Percentiles rank a stretch among this genome's conserved stretches.
Evolutionary conservation across 768 basidiomycete genomes (phyloP).

Genomic region (Trametes maxima): DNA sequence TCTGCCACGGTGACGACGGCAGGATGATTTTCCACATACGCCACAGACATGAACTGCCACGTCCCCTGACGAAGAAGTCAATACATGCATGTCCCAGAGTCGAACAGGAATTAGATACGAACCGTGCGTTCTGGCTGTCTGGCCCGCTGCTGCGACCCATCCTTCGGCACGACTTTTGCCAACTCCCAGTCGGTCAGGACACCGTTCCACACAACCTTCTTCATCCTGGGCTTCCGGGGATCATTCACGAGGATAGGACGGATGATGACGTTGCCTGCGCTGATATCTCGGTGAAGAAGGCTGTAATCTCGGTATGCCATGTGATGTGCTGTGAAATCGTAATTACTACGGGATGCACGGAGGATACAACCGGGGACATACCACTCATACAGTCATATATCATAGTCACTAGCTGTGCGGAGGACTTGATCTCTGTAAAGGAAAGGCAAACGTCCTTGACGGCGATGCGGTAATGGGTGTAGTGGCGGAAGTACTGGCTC

Average conservation of each 20-base stretch:
- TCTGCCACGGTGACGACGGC: not conserved
- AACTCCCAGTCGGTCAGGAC: constrained; percentile 11
- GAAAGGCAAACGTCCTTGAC: constrained; percentile 14
- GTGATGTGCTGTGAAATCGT: not conserved
- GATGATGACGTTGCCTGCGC: constrained; percentile 6
- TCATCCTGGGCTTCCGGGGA: not conserved
- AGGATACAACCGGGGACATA: not conserved
- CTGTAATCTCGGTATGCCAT: not conserved
- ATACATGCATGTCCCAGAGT: too few species aligned
- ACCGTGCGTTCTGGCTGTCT: constrained; percentile 5
- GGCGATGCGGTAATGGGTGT: constrained; percentile 16
- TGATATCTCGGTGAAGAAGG: constrained; percentile 8
- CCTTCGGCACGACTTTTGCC: not conserved
- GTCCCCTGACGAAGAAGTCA: not conserved
- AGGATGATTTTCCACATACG: not conserved
- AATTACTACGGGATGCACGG: not conserved
- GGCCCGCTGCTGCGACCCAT: not conserved
- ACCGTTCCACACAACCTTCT: not conserved
- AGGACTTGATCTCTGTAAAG: not conserved
- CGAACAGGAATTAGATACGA: not conserved
- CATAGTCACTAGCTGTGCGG: not conserved
- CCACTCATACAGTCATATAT: not conserved
- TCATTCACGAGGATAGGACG: not conserved
- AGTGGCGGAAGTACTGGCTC: too few species aligned
- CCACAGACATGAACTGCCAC: constrained; percentile 7